Conservation (phyloP, 2,329 filamentous ascomycete genomes). For the Pseudogymnoascus sp. region DNA sequence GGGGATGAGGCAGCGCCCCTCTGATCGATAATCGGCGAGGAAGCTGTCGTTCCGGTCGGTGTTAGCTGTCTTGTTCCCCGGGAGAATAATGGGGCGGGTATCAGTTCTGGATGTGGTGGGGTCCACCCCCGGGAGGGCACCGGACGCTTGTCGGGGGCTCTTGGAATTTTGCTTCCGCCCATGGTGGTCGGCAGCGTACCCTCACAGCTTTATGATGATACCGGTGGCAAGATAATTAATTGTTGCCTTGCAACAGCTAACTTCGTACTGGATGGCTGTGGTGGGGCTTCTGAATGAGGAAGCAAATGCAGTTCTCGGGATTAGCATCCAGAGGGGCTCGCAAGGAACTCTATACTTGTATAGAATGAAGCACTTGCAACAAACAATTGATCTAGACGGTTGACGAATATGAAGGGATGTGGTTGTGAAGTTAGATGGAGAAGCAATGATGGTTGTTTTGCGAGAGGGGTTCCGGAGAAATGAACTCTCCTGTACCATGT, state of each 20-base stretch:
- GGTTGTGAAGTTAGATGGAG: not conserved
- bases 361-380: not conserved
- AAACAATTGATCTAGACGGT: not conserved
- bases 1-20: not conserved
- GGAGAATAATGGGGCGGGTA: not conserved
- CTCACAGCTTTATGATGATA: not conserved
- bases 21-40: not conserved
- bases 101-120: not conserved
- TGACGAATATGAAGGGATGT: not conserved
- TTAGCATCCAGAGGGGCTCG: not conserved
- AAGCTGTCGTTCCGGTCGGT: not conserved
- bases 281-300: not conserved
- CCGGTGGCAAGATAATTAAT: not conserved
- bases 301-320: not conserved
- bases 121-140: not conserved
- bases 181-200: not conserved
- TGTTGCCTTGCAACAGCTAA: not conserved
- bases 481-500: not conserved
- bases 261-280: not conserved
- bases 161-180: not conserved
- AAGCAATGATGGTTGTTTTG: not conserved
- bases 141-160: not conserved
- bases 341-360: not conserved
- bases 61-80: not conserved
- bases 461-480: not conserved